Evolutionary conservation across 2,329 filamentous ascomycete genomes (phyloP).

Genomic region (Venturia aucupariae): DNA sequence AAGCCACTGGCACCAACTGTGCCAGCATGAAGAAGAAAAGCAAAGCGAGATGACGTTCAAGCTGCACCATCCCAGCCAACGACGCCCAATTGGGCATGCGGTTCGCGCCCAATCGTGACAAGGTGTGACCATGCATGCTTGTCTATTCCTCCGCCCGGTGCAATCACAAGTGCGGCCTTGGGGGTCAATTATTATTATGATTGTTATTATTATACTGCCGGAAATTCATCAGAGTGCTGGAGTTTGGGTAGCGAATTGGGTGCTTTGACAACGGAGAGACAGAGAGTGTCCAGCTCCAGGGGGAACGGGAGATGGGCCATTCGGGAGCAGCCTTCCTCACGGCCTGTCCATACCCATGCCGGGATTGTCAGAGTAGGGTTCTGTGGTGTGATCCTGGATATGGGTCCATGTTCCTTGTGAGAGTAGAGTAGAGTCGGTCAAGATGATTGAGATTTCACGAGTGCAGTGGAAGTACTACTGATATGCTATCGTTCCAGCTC

Average conservation of each 20-base stretch:
- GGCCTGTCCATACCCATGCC: neutral
- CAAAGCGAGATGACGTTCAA: slow-evolving; percentile 3
- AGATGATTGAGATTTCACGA: neutral
- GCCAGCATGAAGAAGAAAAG: neutral
- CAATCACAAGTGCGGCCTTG: neutral
- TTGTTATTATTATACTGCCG: neutral
- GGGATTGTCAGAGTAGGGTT: neutral
- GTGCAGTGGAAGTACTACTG: too few species aligned
- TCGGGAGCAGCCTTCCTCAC: slow-evolving; percentile 5
- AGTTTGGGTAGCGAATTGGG: neutral
- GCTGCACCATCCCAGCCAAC: slow-evolving; percentile 2
- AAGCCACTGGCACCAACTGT: too few species aligned
- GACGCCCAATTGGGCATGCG: slow-evolving; percentile 3
- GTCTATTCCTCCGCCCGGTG: neutral
- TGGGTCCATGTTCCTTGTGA: neutral
- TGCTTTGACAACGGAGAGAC: neutral
- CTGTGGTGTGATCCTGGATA: neutral
- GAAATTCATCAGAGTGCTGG: neutral
- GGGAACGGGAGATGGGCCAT: slow-evolving; percentile 7
- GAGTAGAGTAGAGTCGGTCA: neutral
- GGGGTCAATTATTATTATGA: too few species aligned
- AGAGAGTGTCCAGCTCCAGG: neutral
- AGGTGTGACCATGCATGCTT: neutral
- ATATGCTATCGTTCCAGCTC: too few species aligned
- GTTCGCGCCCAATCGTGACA: neutral